Evolutionary conservation across 2,329 filamentous ascomycete genomes (phyloP).

Genomic region (Neocatenulostroma microsporum): DNA sequence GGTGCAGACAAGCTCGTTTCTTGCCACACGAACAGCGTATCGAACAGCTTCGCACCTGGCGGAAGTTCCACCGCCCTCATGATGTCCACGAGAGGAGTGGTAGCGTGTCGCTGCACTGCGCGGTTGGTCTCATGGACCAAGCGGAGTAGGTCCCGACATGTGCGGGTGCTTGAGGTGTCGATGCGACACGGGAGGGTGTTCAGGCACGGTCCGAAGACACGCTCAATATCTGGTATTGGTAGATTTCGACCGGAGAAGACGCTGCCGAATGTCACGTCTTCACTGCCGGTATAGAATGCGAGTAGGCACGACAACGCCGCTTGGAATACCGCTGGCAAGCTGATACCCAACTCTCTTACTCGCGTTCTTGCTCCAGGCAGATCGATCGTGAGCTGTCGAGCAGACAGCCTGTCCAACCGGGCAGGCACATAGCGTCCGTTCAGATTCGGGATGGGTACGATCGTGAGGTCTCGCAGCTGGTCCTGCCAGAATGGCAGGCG

Average conservation of each 20-base stretch:
- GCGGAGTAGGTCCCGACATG: constrained; percentile 53
- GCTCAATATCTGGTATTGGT: constrained; percentile 62
- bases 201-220: constrained; percentile 72
- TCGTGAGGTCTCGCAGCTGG: constrained; percentile 51
- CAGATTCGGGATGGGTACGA: constrained; percentile 52
- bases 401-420: constrained; percentile 16
- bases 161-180: constrained; percentile 46
- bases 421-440: constrained; percentile 30
- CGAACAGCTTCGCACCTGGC: constrained; percentile 56
- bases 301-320: constrained; percentile 61
- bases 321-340: constrained; percentile 68
- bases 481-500: constrained; percentile 62
- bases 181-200: constrained; percentile 65
- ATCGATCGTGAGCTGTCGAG: constrained; percentile 13
- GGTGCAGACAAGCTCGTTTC: constrained; percentile 50
- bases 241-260: constrained; percentile 76
- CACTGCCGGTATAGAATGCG: constrained; percentile 53
- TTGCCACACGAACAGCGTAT: constrained; percentile 77
- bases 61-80: constrained; percentile 51
- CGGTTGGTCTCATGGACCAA: constrained; percentile 60
- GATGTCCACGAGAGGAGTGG: constrained; percentile 61
- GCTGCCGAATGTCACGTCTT: constrained; percentile 66
- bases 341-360: constrained; percentile 35
- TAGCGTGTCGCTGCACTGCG: constrained; percentile 55
- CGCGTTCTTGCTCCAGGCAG: constrained; percentile 8